Base-by-base conservation (phyloP, 2,329 filamentous ascomycete species). In the Pseudopyrenochaeta lycopersici region DNA sequence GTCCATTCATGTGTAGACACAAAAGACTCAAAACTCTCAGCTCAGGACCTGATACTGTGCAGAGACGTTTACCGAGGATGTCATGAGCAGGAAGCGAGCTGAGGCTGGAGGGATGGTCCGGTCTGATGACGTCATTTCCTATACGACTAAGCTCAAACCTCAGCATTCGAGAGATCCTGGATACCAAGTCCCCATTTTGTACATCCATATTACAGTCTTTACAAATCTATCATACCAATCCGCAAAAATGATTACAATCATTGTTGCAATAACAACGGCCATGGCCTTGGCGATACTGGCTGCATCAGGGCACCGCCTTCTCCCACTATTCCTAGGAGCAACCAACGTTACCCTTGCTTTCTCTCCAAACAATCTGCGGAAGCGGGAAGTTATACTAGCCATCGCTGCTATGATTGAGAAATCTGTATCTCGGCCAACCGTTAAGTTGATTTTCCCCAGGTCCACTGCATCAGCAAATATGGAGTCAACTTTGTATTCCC, bases 291-390 rank as follows among this genome's bases (percentile, higher is more conserved):
- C 36, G 7, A 29, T 48, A 23, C 49, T 56, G 27, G 52, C 45
- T 20, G 41, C 35, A 2, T 44, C 38, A 32, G 48, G 39, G 18
- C 45, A 52, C 33, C 52, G 49, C n/a, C 49, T 52, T 11, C 29
- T 35, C 5, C 52, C 48, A n/a, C 12, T 56, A 18, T 38, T 56
- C 11, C 38, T 35, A 9, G 45, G 43, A 29, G 21, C 38, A 6
- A 47, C 18, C 17, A 38, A 27, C 29, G 38, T 43, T 10, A 48
- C 15, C 15, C 33, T 56, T n/a, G 17, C 43, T 9, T 52, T 56
- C 27, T 48, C 52, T 33, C 52, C 52, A 36, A 51, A 51, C 33
- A 27, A 39, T 14, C 52, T 56, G 20, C 49, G 43, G 10, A 52
- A 15, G 7, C 31, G 33, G 15, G 52, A 52, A 30, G 30, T 52